Conservation (phyloP, 495 filamentous ascomycete species). For the Aspergillus olivimuriae region DNA sequence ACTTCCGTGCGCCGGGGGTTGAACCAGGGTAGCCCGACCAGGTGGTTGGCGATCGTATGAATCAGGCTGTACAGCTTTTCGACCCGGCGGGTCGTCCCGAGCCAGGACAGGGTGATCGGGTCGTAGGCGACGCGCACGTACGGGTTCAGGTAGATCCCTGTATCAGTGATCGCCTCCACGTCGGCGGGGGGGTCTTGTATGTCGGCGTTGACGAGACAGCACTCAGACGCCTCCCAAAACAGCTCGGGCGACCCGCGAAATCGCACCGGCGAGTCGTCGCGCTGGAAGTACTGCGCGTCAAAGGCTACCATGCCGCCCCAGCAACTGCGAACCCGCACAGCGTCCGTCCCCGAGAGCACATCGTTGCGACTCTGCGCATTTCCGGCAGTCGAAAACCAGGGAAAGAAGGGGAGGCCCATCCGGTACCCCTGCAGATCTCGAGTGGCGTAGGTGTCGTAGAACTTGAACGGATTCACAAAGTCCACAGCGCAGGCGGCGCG, state of each 20-base stretch:
- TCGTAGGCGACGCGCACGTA: conserved; percentile 65
- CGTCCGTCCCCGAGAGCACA: conserved; percentile 56
- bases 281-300: conserved; percentile 59
- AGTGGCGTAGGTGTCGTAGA: conserved; percentile 78
- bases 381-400: conserved; percentile 62
- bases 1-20: conserved; percentile 53
- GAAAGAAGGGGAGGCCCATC: conserved; percentile 66
- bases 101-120: conserved; percentile 44
- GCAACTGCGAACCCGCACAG: conserved; percentile 68
- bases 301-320: conserved; percentile 82
- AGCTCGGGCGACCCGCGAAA: conserved; percentile 60
- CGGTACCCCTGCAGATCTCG: conserved; percentile 67
- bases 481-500: conserved; percentile 78
- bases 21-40: conserved; percentile 47
- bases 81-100: conserved; percentile 48
- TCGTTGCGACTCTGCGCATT: conserved; percentile 50
- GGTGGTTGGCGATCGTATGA: conserved; percentile 47
- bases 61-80: conserved; percentile 52
- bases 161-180: conserved; percentile 36
- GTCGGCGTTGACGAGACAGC: conserved; percentile 72
- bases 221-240: conserved; percentile 75
- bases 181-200: conserved; percentile 41
- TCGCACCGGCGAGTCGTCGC: conserved; percentile 40
- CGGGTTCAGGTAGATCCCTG: conserved; percentile 64
- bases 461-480: conserved; percentile 69